Conservation (phyloP, 1,284 basidiomycete species). For the Cerioporus squamosus region DNA sequence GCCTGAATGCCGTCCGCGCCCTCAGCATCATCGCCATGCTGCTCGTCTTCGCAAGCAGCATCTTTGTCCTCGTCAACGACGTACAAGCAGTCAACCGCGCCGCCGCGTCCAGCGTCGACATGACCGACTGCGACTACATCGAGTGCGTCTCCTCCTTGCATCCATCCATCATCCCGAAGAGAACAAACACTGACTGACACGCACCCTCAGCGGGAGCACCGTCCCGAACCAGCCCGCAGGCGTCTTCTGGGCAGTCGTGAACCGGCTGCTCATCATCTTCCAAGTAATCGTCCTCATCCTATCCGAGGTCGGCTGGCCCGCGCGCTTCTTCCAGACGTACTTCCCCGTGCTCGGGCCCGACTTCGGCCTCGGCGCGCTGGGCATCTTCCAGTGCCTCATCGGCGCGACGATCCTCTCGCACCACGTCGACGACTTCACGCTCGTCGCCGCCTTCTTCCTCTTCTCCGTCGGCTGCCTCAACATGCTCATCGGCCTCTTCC, state of each 20-base stretch:
- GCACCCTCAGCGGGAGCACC: slow-evolving; percentile 61
- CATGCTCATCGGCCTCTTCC: slow-evolving; percentile 78
- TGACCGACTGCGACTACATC: slow-evolving; percentile 72
- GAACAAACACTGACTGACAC: not conserved
- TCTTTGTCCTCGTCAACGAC: slow-evolving; percentile 81
- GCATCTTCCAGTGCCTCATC: slow-evolving; percentile 84
- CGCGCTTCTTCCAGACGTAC: slow-evolving; percentile 72
- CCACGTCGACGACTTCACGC: slow-evolving; percentile 77
- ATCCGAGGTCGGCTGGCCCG: slow-evolving; percentile 73
- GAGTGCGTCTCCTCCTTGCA: slow-evolving; percentile 50
- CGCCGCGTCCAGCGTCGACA: slow-evolving; percentile 29
- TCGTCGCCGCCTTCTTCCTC: slow-evolving; percentile 86
- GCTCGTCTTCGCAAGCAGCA: slow-evolving; percentile 77
- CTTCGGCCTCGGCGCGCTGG: slow-evolving; percentile 83
- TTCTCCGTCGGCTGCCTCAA: slow-evolving; percentile 86
- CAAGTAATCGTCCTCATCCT: slow-evolving; percentile 74
- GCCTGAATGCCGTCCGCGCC: slow-evolving; percentile 76
- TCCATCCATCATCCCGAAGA: not conserved
- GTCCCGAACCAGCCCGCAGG: slow-evolving; percentile 88
- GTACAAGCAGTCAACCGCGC: slow-evolving; percentile 70
- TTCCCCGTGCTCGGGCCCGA: slow-evolving; percentile 86
- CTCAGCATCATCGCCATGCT: slow-evolving; percentile 80
- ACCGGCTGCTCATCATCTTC: slow-evolving; percentile 80
- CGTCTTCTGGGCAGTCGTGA: slow-evolving; percentile 85
- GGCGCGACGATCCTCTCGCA: slow-evolving; percentile 84